These are phyloP conservation scores for Aspergillus sp. DNA, from an alignment of 2,329 filamentous ascomycete genomes.

Conservation along the genomic window DNA sequence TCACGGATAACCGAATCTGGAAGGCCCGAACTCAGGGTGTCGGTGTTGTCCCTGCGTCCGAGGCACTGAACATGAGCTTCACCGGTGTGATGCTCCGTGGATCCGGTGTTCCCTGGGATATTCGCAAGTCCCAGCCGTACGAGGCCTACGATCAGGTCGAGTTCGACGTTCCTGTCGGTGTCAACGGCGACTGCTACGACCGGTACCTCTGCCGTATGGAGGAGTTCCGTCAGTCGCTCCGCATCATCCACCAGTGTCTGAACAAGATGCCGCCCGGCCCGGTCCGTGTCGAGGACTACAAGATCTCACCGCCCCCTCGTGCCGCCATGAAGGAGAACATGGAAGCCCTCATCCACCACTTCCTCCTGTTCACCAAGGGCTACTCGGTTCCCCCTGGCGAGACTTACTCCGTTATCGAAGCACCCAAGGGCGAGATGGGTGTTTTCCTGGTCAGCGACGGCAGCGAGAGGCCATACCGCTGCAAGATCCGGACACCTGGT, in stretches of 20 bases:
- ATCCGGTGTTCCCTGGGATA: constrained; percentile 89
- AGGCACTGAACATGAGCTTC: constrained; percentile 96
- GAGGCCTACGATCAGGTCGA: constrained; percentile 97
- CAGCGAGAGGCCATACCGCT: constrained; percentile 90
- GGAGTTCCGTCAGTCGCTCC: constrained; percentile 95
- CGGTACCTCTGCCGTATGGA: constrained; percentile 99
- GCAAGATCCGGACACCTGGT: constrained; percentile 92
- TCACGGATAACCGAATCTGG: constrained; percentile 99
- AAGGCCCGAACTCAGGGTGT: constrained; percentile 84
- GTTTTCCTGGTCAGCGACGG: constrained; percentile 95
- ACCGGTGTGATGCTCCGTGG: constrained; percentile 96
- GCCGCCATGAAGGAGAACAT: constrained; percentile 99
- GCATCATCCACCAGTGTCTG: constrained; percentile 96
- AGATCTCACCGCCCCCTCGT: constrained; percentile 90
- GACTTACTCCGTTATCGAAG: constrained; percentile 96
- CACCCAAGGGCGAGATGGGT: constrained; percentile 99
- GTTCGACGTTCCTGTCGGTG: constrained; percentile 92
- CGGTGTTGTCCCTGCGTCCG: constrained; percentile 80
- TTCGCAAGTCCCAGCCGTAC: constrained; percentile 94
- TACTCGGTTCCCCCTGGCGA: constrained; percentile 95
- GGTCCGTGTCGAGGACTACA: constrained; percentile 96
- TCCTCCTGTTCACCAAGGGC: constrained; percentile 96
- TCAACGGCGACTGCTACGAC: constrained; percentile 98
- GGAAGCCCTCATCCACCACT: constrained; percentile 99
- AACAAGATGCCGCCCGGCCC: constrained; percentile 98